Conservation (phyloP, 192 early-diverging fungal species). For the Phlyctochytrium arcticum region DNA sequence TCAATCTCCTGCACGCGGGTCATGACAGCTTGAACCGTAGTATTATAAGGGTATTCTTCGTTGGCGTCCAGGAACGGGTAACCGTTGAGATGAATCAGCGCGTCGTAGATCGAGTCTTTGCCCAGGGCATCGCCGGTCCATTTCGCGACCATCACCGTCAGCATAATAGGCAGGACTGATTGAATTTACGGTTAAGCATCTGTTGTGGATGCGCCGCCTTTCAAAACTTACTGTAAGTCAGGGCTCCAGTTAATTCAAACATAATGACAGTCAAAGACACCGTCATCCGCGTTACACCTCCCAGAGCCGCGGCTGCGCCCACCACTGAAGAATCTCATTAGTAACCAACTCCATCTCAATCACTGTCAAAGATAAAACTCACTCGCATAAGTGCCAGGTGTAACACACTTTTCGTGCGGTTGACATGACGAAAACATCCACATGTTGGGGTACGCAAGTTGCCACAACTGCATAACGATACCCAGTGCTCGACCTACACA, state of each 20-base stretch:
- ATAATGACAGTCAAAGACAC: slow-evolving; percentile 83
- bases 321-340: slow-evolving; percentile 45
- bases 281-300: slow-evolving; percentile 87
- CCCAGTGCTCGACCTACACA: slow-evolving; percentile 88
- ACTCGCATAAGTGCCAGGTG: slow-evolving; percentile 88
- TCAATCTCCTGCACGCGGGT: slow-evolving; percentile 33
- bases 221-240: slow-evolving; percentile 66
- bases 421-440: slow-evolving; percentile 74
- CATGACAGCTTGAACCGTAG: slow-evolving; percentile 34
- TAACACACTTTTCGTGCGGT: slow-evolving; percentile 78
- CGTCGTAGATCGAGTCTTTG: slow-evolving; percentile 67
- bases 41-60: slow-evolving; percentile 30
- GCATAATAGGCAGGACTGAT: slow-evolving; percentile 53
- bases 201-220: background rate
- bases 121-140: slow-evolving; percentile 73
- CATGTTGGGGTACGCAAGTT: slow-evolving; percentile 51
- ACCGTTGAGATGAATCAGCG: slow-evolving; percentile 44
- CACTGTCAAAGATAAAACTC: background rate
- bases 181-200: background rate
- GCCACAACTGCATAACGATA: slow-evolving; percentile 67
- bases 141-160: slow-evolving; percentile 53
- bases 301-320: slow-evolving; percentile 85
- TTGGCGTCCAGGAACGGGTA: slow-evolving; percentile 53
- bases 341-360: background rate
- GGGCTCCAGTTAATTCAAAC: slow-evolving; percentile 96